Evolutionary conservation across 2,329 filamentous ascomycete genomes (phyloP).

Genomic region (Hypoxylon sp.): DNA sequence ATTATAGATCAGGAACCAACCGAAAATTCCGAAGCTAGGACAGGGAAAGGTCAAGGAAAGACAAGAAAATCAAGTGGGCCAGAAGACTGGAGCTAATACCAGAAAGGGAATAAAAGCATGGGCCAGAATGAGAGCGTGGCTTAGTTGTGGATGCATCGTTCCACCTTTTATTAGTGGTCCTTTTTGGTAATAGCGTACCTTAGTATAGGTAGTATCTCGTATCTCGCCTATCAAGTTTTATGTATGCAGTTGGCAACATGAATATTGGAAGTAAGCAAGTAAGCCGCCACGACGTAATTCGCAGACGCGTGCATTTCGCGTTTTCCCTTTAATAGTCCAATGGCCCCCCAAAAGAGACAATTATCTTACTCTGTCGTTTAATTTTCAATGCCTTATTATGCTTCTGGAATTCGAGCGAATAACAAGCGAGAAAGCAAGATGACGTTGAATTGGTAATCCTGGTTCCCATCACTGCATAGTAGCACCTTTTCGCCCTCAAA

Average conservation of each 20-base stretch:
- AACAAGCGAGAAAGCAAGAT: conserved; percentile 28
- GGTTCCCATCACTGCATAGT: conserved; percentile 6
- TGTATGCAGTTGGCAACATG: no score
- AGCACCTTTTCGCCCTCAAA: conserved; percentile 10
- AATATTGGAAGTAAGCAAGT: neutral
- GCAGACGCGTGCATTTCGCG: conserved; percentile 38
- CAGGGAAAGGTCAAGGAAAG: neutral
- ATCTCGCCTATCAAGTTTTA: conserved; percentile 19
- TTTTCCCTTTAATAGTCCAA: conserved; percentile 40
- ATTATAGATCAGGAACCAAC: conserved; percentile 33
- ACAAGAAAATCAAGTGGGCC: conserved; percentile 13
- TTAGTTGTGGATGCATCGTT: conserved; percentile 25
- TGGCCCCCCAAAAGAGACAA: conserved; percentile 25
- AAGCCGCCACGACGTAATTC: conserved; percentile 12
- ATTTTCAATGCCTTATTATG: conserved; percentile 16
- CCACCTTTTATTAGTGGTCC: conserved; percentile 6
- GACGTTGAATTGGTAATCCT: conserved; percentile 31
- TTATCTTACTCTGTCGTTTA: conserved; percentile 8
- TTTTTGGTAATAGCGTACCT: no score
- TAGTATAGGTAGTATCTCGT: conserved; percentile 8
- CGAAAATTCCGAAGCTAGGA: conserved; percentile 32
- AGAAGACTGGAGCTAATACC: conserved; percentile 20
- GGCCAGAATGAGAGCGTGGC: conserved; percentile 37
- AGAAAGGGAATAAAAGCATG: conserved; percentile 32
- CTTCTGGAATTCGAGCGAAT: conserved; percentile 30